Conservation (phyloP, 108 stramenopile genomes). For the Mayamaea pseudoterrestris region DNA sequence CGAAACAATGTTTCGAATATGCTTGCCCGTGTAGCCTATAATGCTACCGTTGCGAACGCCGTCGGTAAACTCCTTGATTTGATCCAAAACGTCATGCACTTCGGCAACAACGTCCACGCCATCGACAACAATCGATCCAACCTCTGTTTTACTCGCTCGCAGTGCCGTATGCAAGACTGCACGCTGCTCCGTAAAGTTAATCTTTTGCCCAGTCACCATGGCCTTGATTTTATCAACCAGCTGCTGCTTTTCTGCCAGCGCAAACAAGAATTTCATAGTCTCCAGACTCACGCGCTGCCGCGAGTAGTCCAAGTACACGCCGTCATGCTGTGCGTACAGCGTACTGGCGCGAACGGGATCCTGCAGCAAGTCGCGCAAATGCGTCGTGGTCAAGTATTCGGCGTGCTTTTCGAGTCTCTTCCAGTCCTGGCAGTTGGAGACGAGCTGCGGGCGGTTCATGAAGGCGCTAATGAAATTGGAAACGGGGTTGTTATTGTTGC, state of each 20-base stretch:
- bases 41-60: conserved; percentile 77
- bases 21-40: conserved; percentile 93
- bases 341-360: conserved; percentile 49
- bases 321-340: conserved; percentile 79
- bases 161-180: conserved; percentile 97
- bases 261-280: conserved; percentile 69
- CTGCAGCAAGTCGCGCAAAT: conserved; percentile 66
- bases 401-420: conserved; percentile 51
- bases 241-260: conserved; percentile 57
- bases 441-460: conserved; percentile 15
- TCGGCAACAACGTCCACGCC: conserved; percentile 81
- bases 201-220: conserved; percentile 89
- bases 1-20: conserved; percentile 86
- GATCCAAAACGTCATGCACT: conserved; percentile 87
- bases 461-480: background rate
- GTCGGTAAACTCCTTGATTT: conserved; percentile 81
- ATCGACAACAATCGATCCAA: conserved; percentile 70
- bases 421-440: conserved; percentile 66
- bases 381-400: conserved; percentile 33
- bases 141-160: conserved; percentile 58
- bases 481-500: conserved; percentile 2
- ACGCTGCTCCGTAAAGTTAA: conserved; percentile 95
- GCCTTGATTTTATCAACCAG: conserved; percentile 59
- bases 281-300: conserved; percentile 66
- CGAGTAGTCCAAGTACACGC: conserved; percentile 80